Evolutionary conservation across 148 eudicot species (phyloP).

Genomic region (Talinum fruticosum): DNA sequence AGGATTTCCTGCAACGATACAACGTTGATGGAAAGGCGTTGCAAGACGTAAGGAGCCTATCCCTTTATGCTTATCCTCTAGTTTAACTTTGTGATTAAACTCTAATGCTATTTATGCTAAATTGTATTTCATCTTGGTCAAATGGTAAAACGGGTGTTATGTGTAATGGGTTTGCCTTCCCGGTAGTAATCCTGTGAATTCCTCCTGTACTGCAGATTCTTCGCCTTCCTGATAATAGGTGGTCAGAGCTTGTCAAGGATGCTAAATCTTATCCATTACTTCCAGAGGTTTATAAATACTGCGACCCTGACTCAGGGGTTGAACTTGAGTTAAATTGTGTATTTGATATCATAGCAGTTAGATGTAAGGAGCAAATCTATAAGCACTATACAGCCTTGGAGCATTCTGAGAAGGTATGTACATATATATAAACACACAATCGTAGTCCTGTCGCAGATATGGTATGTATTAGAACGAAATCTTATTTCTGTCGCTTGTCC

Average conservation of each 20-base stretch:
- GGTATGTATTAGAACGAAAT: too few species aligned
- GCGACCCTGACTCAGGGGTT: slow-evolving; percentile 22
- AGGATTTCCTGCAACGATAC: slow-evolving; percentile 29
- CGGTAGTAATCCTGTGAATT: background rate
- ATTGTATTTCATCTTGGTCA: too few species aligned
- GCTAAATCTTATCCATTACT: slow-evolving; percentile 43
- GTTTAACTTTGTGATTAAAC: too few species aligned
- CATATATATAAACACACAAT: too few species aligned
- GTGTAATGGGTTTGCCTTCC: too few species aligned
- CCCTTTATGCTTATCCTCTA: too few species aligned
- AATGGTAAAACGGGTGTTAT: too few species aligned
- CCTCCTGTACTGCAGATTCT: slow-evolving; percentile 34
- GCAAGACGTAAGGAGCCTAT: slow-evolving; percentile 4
- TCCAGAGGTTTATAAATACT: slow-evolving; percentile 32
- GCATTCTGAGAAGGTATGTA: slow-evolving; percentile 40
- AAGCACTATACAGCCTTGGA: slow-evolving; percentile 28
- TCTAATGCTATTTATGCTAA: too few species aligned
- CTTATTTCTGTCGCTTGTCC: too few species aligned
- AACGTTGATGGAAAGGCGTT: slow-evolving; percentile 14
- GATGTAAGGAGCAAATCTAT: slow-evolving; percentile 37
- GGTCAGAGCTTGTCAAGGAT: slow-evolving; percentile 46
- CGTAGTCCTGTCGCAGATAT: too few species aligned
- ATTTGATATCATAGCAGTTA: background rate
- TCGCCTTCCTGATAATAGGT: slow-evolving; percentile 40
- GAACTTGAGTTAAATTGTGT: background rate